Evolutionary conservation across 1,284 basidiomycete genomes (phyloP).

Genomic region (Pseudozyma sp.): DNA sequence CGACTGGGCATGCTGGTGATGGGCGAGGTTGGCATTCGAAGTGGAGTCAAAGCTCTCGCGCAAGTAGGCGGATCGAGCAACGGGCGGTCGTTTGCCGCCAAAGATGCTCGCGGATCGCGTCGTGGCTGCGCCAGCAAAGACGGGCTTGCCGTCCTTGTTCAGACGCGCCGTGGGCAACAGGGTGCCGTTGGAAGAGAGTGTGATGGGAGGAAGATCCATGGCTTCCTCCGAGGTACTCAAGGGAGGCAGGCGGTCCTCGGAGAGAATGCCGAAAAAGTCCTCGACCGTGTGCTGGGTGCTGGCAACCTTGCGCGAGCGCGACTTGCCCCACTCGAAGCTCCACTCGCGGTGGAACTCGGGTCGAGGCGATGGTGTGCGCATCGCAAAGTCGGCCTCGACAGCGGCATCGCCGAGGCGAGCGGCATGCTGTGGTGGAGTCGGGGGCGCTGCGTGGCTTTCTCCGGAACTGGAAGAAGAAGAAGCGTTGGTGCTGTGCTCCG

Average conservation of each 20-base stretch:
- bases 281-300: conserved; percentile 34
- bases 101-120: conserved; percentile 27
- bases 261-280: conserved; percentile 62
- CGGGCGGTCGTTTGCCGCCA: conserved; percentile 43
- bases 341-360: conserved; percentile 62
- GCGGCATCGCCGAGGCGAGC: neutral
- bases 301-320: conserved; percentile 17
- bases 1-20: conserved; percentile 1
- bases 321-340: conserved; percentile 51
- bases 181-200: conserved; percentile 28
- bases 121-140: neutral
- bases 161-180: conserved; percentile 29
- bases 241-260: conserved; percentile 42
- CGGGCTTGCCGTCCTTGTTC: conserved; percentile 32
- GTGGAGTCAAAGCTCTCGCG: conserved; percentile 49
- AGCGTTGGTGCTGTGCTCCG: conserved; percentile 26
- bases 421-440: conserved; percentile 32
- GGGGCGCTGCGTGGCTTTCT: conserved; percentile 44
- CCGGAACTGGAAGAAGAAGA: conserved; percentile 41
- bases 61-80: conserved; percentile 52
- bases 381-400: neutral
- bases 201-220: conserved; percentile 60
- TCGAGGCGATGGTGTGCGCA: conserved; percentile 31
- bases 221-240: conserved; percentile 48
- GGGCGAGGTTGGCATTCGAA: neutral